Base-by-base conservation (phyloP, 306 rosid species). In the Senna tora region DNA sequence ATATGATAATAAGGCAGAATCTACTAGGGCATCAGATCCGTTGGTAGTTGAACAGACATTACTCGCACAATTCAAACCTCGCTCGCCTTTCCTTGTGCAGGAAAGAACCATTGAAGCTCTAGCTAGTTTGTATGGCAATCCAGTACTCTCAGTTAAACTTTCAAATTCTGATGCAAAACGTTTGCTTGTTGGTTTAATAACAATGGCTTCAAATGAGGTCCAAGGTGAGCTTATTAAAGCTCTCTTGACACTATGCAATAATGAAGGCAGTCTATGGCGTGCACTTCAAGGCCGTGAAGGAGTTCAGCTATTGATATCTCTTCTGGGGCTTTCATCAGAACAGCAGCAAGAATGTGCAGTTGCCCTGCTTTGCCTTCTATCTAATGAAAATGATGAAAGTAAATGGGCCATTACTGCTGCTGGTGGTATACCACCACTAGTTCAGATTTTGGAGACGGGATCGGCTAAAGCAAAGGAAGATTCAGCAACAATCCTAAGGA, bases 301-400 rank as follows among this genome's bases (percentile, higher is more conserved):
- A 81, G 89, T 93, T 76, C 98, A 91, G 67, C 85, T 93, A 41
- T 85, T 93, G 84, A 93, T 93, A 71, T 93, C 98, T 75, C 98
- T 93, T 63, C 84, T 93, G 21, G 98, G 98, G 71, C 97, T 91
- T 79, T 91, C 97, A 56, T 93, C 98, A 70, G 98, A 93, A 78
- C 98, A 93, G 81, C 98, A 93, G 78, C 98, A 93, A 81, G 98
- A 93, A 82, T 93, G 96, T 83, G 97, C 98, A 67, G 98, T 93
- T 75, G 91, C 98, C 13, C 85, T 93, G 57, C 98, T 94, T 77
- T 86, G 89, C 87, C 91, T 94, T 80, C 85, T 94, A 72, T 87
- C 96, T 5, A 80, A 84, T 69, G 98, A 94, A 87, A 94, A 87
- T 72, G 98, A 94, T 79, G 98, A 94, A 75, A 91, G 98, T 78